A percentile compares a stretch with the other conserved stretches of the same genome.
Conservation (phyloP, 805 yeast species). For the Debaryomyces prosopidis region DNA sequence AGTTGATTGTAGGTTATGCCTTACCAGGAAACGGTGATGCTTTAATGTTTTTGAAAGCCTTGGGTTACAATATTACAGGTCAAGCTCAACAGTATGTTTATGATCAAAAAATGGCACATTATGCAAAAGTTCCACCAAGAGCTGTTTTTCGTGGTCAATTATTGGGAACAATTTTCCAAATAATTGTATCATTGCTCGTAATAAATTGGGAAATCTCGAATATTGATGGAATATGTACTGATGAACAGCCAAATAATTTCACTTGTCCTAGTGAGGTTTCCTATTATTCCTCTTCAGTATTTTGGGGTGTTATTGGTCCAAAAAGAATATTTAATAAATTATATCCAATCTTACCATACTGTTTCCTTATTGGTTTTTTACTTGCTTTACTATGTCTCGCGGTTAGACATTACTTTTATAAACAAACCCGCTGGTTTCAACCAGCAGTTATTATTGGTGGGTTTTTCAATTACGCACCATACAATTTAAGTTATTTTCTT, state of each 20-base stretch:
- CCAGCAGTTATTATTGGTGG: constrained; percentile 52
- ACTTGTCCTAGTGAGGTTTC: constrained; percentile 30
- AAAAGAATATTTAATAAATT: constrained; percentile 50
- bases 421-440: constrained; percentile 35
- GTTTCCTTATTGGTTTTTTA: constrained; percentile 52
- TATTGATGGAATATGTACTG: constrained; percentile 9
- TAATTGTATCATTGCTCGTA: constrained; percentile 9
- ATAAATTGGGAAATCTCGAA: constrained; percentile 10
- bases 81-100: constrained; percentile 54
- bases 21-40: constrained; percentile 58
- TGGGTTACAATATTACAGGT: constrained; percentile 54
- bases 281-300: constrained; percentile 45
- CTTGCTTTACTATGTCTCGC: constrained; percentile 14
- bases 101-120: constrained; percentile 20
- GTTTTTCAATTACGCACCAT: constrained; percentile 43
- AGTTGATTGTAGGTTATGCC: constrained; percentile 57
- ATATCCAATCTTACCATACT: constrained; percentile 50
- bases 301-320: constrained; percentile 57
- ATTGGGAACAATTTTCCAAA: constrained; percentile 6
- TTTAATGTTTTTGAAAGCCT: constrained; percentile 50
- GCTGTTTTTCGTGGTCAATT: constrained; percentile 20
- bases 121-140: constrained; percentile 23
- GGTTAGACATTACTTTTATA: constrained; percentile 16
- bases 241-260: constrained; percentile 20
- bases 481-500: constrained; percentile 46